phyloP scores from a whole-genome alignment of 768 basidiomycete genomes.

The Panaeolus cyanescens region DNA sequence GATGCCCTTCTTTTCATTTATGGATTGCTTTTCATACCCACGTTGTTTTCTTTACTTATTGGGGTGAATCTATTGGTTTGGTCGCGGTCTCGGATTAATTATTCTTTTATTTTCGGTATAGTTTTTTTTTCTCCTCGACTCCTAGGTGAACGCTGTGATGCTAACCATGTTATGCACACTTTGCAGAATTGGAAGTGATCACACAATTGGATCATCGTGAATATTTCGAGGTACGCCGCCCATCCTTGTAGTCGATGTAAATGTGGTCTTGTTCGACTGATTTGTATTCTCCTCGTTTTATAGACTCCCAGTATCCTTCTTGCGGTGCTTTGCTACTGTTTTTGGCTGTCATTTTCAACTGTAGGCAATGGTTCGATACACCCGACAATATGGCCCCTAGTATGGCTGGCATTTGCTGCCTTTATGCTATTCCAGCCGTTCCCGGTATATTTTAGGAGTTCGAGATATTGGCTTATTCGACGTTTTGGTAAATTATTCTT shows the following conservation, averaged over 20 bases:
- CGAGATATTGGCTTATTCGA: slow-evolving; percentile 82
- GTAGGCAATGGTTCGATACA: slow-evolving; percentile 54
- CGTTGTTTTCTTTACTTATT: slow-evolving; percentile 74
- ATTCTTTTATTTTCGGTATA: slow-evolving; percentile 88
- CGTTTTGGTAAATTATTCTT: slow-evolving; percentile 62
- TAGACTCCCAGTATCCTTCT: slow-evolving; percentile 85
- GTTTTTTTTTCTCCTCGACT: slow-evolving; percentile 13
- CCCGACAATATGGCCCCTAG: slow-evolving; percentile 77
- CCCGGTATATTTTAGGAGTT: slow-evolving; percentile 59
- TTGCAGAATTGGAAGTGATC: slow-evolving; percentile 65
- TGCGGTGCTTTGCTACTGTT: slow-evolving; percentile 71
- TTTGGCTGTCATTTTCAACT: slow-evolving; percentile 80
- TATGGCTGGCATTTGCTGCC: slow-evolving; percentile 72
- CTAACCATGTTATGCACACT: neutral
- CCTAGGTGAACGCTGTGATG: too few relatives aligned
- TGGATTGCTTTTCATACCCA: slow-evolving; percentile 69
- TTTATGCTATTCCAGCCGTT: slow-evolving; percentile 76
- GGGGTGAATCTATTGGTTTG: slow-evolving; percentile 85
- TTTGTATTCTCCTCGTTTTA: neutral
- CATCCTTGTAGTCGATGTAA: too few relatives aligned
- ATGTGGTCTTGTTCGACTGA: too few relatives aligned
- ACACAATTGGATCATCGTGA: slow-evolving; percentile 77
- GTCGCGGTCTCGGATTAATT: slow-evolving; percentile 80
- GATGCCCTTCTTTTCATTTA: slow-evolving; percentile 79
- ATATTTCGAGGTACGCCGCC: slow-evolving; percentile 54